A percentile compares a stretch with the other conserved stretches of the same genome.
Conservation (phyloP, 225 moss, liverwort and hornwort species). For the Neckera pumila region DNA sequence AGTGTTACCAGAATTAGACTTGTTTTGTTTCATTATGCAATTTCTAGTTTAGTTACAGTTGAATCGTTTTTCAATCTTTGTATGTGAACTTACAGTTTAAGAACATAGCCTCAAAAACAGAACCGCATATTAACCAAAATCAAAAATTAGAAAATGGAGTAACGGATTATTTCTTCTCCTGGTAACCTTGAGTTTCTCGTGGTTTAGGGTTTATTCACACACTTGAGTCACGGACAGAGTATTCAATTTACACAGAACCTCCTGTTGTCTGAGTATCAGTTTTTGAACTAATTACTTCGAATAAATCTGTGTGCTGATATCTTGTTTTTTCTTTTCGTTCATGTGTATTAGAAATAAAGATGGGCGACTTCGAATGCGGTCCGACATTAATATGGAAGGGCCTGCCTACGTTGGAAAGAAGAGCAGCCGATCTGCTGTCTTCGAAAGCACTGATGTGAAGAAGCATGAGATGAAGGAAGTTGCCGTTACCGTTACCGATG, state of each 20-base stretch:
- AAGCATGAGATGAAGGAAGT: not conserved
- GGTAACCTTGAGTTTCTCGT: not conserved
- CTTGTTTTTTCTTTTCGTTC: not conserved
- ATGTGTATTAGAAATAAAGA: constrained; percentile 17
- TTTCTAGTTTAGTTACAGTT: not conserved
- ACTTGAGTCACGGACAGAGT: not conserved
- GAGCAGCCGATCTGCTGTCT: constrained; percentile 46
- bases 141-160: not conserved
- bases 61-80: not conserved
- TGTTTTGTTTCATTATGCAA: not conserved
- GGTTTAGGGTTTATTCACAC: not conserved
- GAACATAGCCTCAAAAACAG: not conserved
- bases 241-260: not conserved
- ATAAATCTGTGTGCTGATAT: not conserved
- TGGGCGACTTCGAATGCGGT: constrained; percentile 73
- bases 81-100: not conserved
- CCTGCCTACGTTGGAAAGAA: constrained; percentile 65
- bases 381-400: constrained; percentile 61
- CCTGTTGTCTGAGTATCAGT: not conserved
- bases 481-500: not conserved
- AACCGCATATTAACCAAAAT: not conserved
- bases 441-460: constrained; percentile 24
- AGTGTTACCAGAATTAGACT: not conserved
- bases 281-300: not conserved
- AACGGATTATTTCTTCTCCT: not conserved